phyloP scores from a whole-genome alignment of 768 basidiomycete species.

The Rhodotorula paludigena region DNA sequence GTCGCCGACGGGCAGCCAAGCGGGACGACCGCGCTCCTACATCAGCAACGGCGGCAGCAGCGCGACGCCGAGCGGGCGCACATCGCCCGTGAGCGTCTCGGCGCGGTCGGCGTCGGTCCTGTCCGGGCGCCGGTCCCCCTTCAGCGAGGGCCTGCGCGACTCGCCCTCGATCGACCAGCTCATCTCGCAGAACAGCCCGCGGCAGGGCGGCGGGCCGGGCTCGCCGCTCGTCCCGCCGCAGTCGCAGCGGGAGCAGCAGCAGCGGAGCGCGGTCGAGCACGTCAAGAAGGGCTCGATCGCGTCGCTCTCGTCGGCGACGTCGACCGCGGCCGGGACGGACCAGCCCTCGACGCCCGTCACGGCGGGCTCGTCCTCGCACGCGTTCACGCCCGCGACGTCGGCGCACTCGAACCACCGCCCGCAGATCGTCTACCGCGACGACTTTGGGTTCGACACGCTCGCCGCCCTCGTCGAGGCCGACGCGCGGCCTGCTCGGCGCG shows the following conservation, averaged over 20 bases:
- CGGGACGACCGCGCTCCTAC: constrained; percentile 8
- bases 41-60: constrained; percentile 13
- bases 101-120: constrained; percentile 10
- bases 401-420: constrained; percentile 15
- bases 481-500: background rate
- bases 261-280: constrained; percentile 7
- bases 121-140: constrained; percentile 14
- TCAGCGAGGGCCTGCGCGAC: constrained; percentile 19
- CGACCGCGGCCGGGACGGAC: constrained; percentile 18
- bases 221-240: background rate
- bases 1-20: background rate
- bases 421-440: constrained; percentile 30
- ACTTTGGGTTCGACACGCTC: constrained; percentile 37
- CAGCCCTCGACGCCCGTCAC: constrained; percentile 33
- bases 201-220: background rate
- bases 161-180: constrained; percentile 37
- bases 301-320: constrained; percentile 31
- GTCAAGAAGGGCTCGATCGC: constrained; percentile 37
- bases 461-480: constrained; percentile 26
- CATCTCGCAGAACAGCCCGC: constrained; percentile 4
- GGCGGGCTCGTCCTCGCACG: constrained; percentile 19
- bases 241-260: background rate
- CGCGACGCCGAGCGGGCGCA: constrained; percentile 13
- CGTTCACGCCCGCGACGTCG: constrained; percentile 36
- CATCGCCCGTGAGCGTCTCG: constrained; percentile 6